Conservation (phyloP, 371 early-diverging fungal genomes). For the Mortierella sp. region DNA sequence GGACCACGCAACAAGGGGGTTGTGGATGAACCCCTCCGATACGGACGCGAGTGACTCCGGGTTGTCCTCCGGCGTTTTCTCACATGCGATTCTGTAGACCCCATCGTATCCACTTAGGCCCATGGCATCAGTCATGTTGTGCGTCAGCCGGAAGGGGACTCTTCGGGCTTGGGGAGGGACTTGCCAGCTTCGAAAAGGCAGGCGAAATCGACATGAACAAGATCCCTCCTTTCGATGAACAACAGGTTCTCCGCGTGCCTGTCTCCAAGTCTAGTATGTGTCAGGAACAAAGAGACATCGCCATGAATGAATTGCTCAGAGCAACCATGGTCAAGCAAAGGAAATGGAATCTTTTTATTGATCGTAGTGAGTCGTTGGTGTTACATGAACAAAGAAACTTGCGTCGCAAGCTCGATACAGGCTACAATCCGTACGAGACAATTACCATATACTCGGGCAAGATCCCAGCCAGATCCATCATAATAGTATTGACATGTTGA, state of each 20-base stretch:
- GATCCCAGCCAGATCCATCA: slow-evolving; percentile 58
- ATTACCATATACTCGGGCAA: slow-evolving; percentile 73
- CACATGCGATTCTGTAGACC: slow-evolving; percentile 82
- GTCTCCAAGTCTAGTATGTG: slow-evolving; percentile 93
- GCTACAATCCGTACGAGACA: slow-evolving; percentile 10
- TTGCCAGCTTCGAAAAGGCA: slow-evolving; percentile 90
- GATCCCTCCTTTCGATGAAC: slow-evolving; percentile 88
- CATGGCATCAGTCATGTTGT: slow-evolving; percentile 94
- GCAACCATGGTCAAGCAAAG: too few species aligned
- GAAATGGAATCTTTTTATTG: too few species aligned
- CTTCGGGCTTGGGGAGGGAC: slow-evolving; percentile 77
- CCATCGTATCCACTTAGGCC: slow-evolving; percentile 91
- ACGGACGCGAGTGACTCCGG: slow-evolving; percentile 89
- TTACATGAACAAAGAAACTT: too few species aligned
- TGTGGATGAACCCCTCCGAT: slow-evolving; percentile 94
- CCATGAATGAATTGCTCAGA: too few species aligned
- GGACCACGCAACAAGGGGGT: slow-evolving; percentile 95
- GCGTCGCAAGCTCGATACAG: too few species aligned
- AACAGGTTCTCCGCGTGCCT: slow-evolving; percentile 98
- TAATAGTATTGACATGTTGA: slow-evolving; percentile 33
- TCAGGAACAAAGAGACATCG: too few species aligned
- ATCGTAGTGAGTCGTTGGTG: too few species aligned
- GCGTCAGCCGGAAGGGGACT: slow-evolving; percentile 99
- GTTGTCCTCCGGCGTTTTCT: slow-evolving; percentile 78
- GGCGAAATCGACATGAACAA: slow-evolving; percentile 98